Percentiles rank a stretch among this genome's conserved stretches.
Conservation (phyloP, 306 rosid species). For the Macrotyloma uniflorum region DNA sequence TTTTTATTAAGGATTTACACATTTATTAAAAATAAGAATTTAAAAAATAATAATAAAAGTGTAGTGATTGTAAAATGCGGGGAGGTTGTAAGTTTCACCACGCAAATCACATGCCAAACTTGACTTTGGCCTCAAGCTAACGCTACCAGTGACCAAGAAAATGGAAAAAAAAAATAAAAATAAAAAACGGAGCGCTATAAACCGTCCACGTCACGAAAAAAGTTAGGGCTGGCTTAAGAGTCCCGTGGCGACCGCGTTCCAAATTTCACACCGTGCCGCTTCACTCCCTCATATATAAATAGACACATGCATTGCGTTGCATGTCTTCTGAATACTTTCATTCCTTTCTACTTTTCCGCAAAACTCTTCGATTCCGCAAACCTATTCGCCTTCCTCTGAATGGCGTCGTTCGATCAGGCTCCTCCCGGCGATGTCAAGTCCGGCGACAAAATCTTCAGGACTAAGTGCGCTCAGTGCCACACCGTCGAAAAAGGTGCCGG, state of each 20-base stretch:
- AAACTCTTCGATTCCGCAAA: not conserved
- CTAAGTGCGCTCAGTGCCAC: slow-evolving; percentile 96
- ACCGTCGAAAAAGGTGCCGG: slow-evolving; percentile 88
- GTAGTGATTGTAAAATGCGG: too few relatives aligned
- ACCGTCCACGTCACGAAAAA: slow-evolving; percentile 46
- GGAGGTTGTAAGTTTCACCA: not conserved
- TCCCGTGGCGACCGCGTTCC: slow-evolving; percentile 45
- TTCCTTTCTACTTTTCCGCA: not conserved
- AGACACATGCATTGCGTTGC: not conserved
- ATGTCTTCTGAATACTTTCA: not conserved
- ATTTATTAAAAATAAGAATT: too few relatives aligned
- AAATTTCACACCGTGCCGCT: not conserved
- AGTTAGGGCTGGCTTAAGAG: slow-evolving; percentile 30
- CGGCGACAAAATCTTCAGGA: slow-evolving; percentile 83
- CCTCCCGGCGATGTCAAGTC: slow-evolving; percentile 68
- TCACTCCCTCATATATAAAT: not conserved
- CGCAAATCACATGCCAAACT: slow-evolving; percentile 30
- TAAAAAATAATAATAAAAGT: too few relatives aligned
- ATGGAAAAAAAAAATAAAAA: not conserved
- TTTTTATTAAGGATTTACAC: too few relatives aligned
- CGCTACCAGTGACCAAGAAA: slow-evolving; percentile 1
- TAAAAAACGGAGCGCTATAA: slow-evolving; percentile 21
- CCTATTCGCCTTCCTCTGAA: slow-evolving; percentile 17
- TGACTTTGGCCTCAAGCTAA: slow-evolving; percentile 42
- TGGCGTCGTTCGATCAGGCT: slow-evolving; percentile 84